Percentiles rank a stretch among this genome's conserved stretches.
These are phyloP conservation scores for Fusarium dlaminii DNA, from an alignment of 2,329 filamentous ascomycete genomes.

Conservation along the genomic window DNA sequence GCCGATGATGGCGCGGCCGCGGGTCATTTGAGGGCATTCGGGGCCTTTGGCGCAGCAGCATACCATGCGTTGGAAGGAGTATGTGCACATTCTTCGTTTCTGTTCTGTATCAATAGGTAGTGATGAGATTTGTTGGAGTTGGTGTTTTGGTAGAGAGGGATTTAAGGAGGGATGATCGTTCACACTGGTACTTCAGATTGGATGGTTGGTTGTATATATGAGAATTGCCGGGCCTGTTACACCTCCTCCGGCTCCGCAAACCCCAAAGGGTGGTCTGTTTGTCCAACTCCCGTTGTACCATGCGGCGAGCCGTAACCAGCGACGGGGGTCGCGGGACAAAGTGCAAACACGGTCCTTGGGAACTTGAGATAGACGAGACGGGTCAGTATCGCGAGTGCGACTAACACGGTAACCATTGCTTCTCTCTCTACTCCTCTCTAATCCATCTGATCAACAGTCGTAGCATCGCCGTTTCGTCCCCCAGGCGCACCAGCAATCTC, in stretches of 20 bases:
- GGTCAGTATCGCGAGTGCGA: slow-evolving; percentile 34
- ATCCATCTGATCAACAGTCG: slow-evolving; percentile 49
- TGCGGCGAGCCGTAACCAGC: slow-evolving; percentile 31
- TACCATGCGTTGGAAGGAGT: slow-evolving; percentile 41
- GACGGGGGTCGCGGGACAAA: slow-evolving; percentile 29
- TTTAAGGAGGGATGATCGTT: background rate
- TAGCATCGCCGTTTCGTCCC: slow-evolving; percentile 33
- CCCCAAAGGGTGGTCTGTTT: slow-evolving; percentile 32
- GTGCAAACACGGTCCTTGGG: slow-evolving; percentile 32
- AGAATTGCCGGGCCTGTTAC: slow-evolving; percentile 24
- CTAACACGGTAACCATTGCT: slow-evolving; percentile 2
- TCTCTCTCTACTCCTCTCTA: slow-evolving; percentile 4
- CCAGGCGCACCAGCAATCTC: slow-evolving; percentile 48
- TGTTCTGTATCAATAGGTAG: background rate
- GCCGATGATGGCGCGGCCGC: slow-evolving; percentile 31
- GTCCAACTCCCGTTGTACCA: slow-evolving; percentile 27
- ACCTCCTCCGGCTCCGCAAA: slow-evolving; percentile 30
- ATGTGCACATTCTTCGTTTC: slow-evolving; percentile 38
- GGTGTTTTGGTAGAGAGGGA: background rate
- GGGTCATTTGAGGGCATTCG: slow-evolving; percentile 39
- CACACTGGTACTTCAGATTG: background rate
- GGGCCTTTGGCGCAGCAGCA: slow-evolving; percentile 43
- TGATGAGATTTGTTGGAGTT: background rate
- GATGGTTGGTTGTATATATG: slow-evolving; percentile 11
- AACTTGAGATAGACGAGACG: slow-evolving; percentile 34